Base-by-base conservation (phyloP, 768 basidiomycete species). In the Lentinula sp. region DNA sequence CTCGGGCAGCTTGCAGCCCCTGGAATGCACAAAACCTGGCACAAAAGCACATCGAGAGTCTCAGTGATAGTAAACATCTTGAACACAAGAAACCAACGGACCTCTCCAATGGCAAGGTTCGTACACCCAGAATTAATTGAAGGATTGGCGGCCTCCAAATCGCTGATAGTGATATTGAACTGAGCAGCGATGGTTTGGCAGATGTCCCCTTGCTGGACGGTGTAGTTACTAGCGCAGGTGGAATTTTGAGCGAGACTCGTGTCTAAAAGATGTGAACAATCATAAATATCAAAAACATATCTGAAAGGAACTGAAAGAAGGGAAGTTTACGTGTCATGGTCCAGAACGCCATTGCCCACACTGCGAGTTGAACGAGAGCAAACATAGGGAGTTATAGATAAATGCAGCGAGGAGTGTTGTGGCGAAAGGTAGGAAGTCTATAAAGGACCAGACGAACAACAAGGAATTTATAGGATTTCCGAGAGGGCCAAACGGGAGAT, bases 111-210 rank as follows among this genome's bases (percentile, higher is more conserved):
- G 12, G 20, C 41, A 13, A 56, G 55, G 23, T 56, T 56, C 13
- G 55, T 56, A 15, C 55, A 56, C 13, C 41, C 55, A 6, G 55
- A 56, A 28, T 56, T 16, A 15, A 56, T 56, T 0, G 37, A 32
- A 33, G 55, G 55, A 43, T 56, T 56, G 55, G 55, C 55, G 18
- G 39, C 28, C 55, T 56, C 55, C 41, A 56, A 56, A 28, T 41
- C 55, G 39, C 23, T 39, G 32, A 56, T 56, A 15, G 55, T 56
- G 37, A 56, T 23, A 18, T 56, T 56, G 55, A 56, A 56, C 28
- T 56, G 7, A 13, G 55, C 18, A 6, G 55, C 55, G 20, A 56
- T 56, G 2, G 55, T 56, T 23, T 41, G 41, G 28, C 55, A 56
- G 39, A 56, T 45, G 6, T 56, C 55, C 32, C 55, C 55, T 41